Percentiles rank a stretch among this genome's conserved stretches.
Evolutionary conservation across 345 rosid genomes (phyloP).

Genomic region (Angophora floribunda): DNA sequence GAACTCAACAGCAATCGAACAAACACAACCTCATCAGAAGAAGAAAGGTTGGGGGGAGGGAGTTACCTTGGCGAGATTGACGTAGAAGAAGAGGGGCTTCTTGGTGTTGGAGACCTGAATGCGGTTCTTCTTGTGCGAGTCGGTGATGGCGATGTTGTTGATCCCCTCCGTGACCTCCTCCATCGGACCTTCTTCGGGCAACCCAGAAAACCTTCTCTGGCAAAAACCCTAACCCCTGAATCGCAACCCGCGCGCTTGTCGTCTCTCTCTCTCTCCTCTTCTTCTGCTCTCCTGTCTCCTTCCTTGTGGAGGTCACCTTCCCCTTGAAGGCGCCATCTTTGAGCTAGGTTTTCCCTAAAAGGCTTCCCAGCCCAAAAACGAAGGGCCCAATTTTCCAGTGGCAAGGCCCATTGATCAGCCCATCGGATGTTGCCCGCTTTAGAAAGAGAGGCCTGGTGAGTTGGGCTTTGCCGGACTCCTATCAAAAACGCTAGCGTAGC

Average conservation of each 20-base stretch:
- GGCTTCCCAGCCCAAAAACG: not conserved
- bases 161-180: constrained; percentile 11
- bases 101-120: constrained; percentile 72
- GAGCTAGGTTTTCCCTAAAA: not conserved
- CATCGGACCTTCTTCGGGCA: not conserved
- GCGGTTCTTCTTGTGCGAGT: constrained; percentile 41
- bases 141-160: constrained; percentile 13
- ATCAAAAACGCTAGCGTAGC: not conserved
- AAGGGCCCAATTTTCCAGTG: not conserved
- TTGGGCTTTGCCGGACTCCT: not conserved
- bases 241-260: not conserved
- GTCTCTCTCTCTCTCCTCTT: not conserved
- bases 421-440: not conserved
- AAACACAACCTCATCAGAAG: not conserved
- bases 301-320: not conserved
- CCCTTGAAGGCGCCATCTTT: not conserved
- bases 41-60: not conserved
- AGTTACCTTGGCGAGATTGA: constrained; percentile 64
- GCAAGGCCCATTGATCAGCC: not conserved
- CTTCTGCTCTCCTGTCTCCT: not conserved
- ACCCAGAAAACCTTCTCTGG: not conserved
- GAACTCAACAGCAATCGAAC: not conserved
- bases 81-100: constrained; percentile 68
- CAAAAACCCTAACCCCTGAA: not conserved
- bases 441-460: not conserved